Evolutionary conservation across 2,329 filamentous ascomycete genomes (phyloP).

Genomic region (Fusarium stilboides): DNA sequence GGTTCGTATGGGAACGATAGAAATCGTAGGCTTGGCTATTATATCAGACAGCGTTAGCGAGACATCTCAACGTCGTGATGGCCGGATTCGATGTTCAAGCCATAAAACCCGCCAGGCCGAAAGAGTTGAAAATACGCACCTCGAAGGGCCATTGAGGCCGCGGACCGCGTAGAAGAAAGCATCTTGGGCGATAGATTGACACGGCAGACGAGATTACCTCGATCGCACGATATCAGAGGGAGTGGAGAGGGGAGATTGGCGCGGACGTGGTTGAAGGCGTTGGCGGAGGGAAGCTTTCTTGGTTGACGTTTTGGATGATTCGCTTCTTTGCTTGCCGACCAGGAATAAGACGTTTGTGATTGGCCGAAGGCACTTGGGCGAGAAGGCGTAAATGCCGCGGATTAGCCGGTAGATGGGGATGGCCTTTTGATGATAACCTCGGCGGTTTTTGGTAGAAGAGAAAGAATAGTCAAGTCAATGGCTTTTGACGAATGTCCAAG

Average conservation of each 20-base stretch:
- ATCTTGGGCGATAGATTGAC: constrained; percentile 54
- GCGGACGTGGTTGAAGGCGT: constrained; percentile 30
- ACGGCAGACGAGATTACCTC: constrained; percentile 40
- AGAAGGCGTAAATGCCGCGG: constrained; percentile 35
- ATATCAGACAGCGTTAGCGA: constrained; percentile 22
- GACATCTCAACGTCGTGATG: constrained; percentile 16
- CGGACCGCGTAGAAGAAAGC: constrained; percentile 66
- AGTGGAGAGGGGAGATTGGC: constrained; percentile 36
- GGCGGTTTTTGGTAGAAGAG: neutral
- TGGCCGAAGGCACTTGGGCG: constrained; percentile 36
- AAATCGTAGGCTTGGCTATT: constrained; percentile 75
- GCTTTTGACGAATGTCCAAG: neutral
- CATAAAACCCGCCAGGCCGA: constrained; percentile 44
- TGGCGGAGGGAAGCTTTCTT: constrained; percentile 42
- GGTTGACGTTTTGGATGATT: constrained; percentile 52
- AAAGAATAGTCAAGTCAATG: neutral
- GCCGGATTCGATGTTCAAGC: constrained; percentile 23
- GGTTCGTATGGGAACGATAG: constrained; percentile 75
- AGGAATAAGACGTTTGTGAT: constrained; percentile 53
- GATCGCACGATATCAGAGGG: constrained; percentile 36
- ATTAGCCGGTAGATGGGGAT: constrained; percentile 50
- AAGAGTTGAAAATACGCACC: constrained; percentile 55
- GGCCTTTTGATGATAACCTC: constrained; percentile 29
- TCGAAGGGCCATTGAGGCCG: constrained; percentile 68
- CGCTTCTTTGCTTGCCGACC: constrained; percentile 49